phyloP scores from a whole-genome alignment of 73 alveolate species.

The Uronychia setigera region DNA sequence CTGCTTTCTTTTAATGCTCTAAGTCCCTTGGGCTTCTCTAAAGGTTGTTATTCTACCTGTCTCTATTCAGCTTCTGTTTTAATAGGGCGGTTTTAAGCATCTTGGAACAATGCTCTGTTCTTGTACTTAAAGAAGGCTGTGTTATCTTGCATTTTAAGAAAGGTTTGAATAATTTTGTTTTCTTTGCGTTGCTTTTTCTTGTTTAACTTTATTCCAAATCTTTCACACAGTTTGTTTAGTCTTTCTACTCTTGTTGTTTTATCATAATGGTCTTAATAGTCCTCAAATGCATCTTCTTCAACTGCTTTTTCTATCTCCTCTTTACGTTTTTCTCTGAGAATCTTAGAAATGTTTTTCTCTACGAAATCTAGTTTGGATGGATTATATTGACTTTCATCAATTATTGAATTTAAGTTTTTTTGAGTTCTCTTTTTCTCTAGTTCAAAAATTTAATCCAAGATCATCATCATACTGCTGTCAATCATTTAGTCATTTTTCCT shows the following conservation, averaged over 20 bases:
- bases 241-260: neutral
- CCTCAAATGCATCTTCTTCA: neutral
- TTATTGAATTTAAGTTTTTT: neutral
- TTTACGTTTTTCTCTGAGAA: neutral
- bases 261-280: neutral
- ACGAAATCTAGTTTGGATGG: neutral
- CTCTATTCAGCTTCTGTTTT: neutral
- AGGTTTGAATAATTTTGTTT: neutral
- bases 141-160: neutral
- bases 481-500: too few relatives aligned
- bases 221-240: neutral
- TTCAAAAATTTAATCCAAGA: neutral
- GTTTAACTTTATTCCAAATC: neutral
- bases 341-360: neutral
- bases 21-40: neutral
- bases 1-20: neutral
- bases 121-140: neutral
- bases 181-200: neutral
- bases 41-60: neutral
- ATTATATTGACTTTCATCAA: neutral
- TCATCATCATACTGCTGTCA: neutral
- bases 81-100: neutral
- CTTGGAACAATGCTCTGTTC: neutral
- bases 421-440: neutral
- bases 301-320: neutral